Evolutionary conservation across 2,329 filamentous ascomycete species (phyloP), one percentile per base, ranked within the genome.

Genomic region (Drechslera avenae): DNA sequence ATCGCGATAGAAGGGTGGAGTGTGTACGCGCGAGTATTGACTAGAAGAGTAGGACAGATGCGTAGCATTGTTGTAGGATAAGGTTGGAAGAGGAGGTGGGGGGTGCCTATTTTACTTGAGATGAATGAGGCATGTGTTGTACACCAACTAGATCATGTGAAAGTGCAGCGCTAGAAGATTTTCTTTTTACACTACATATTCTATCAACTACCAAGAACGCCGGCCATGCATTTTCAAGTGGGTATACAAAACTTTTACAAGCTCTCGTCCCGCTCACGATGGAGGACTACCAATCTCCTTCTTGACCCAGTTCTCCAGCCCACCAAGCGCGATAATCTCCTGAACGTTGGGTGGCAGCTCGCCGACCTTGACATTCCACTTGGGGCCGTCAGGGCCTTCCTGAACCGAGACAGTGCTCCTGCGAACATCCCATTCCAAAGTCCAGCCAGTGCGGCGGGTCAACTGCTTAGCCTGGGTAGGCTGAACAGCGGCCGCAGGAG

Each of bases 291-390:
- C 72, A 64, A 91, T 88, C 71, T 89, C 80, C 49, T 81, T 79
- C 80, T 88, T 88, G 8, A 94, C 88, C 91, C 90, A 95, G 57
- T 86, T 87, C 79, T 92, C 89, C 53, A 95, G 68, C 0, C 91
- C 91, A 2, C 90, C 90, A 41, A 81, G 74, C 37, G 73, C 73
- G 46, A 76, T 74, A 31, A 76, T 75, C 57, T 75, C 89, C 72
- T 96, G 91, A 47, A 96, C 88, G 67, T 93, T 96, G 0, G 88
- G 85, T 12, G 90, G 89, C 56, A 96, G 71, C 77, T 94, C 88
- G 6, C 89, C 89, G 1, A 96, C 90, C 75, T 88, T 90, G 69
- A 94, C 83, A 42, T 79, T 87, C 91, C 90, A 96, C 31, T 76
- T 83, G 48, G 79, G 69, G 1, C 88, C 89, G 37, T 80, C 79